Base-by-base conservation (phyloP, 2,329 filamentous ascomycete species). In the Arthrobotrys pseudoclavata region DNA sequence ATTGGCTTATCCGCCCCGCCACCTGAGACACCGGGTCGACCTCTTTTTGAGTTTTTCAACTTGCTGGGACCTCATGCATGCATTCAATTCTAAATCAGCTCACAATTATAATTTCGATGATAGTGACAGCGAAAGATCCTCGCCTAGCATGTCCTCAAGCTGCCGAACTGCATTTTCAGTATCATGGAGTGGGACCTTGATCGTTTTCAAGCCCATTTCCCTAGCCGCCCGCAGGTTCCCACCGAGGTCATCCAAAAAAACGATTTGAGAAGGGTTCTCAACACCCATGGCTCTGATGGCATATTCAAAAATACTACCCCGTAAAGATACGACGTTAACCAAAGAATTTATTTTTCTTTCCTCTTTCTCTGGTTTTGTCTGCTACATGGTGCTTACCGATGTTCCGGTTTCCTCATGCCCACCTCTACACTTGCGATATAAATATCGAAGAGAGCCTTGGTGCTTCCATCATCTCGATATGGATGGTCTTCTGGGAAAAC, bases 191-290 rank as follows among this genome's bases (percentile, higher is more conserved):
- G 88, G 86, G 0, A 98, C 96, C 84, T 95, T 97, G 80, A 98
- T 88, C 0, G 95, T 98, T 69, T 87, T 85, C 83, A 98, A 91
- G 0, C 95, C 95, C 22, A 90, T 85, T 60, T 87, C 87, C 84
- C 87, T 92, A 62, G 74, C 96, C 52, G 88, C 91, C 86, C 94
- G 96, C 72, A 98, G 84, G 83, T 99, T 99, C 84, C 94, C 90
- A 1, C 96, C 96, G 83, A 99, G 97, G 81, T 97, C 94, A 83
- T 97, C 96, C 61, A 97, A 84, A 83, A 99, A 99, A 3, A 97
- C 84, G 52, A 97, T 86, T 69, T 97, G 93, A n/a, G 67, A 77
- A 40, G 74, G 48, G 18, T 88, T 86, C 81, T 92, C 86, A 79
- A 96, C 86, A 80, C 89, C 87, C 24, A 77, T 31, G 26, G 45